Conservation (phyloP, 305 asterid genomes). For the Fraxinus angustifolia region DNA sequence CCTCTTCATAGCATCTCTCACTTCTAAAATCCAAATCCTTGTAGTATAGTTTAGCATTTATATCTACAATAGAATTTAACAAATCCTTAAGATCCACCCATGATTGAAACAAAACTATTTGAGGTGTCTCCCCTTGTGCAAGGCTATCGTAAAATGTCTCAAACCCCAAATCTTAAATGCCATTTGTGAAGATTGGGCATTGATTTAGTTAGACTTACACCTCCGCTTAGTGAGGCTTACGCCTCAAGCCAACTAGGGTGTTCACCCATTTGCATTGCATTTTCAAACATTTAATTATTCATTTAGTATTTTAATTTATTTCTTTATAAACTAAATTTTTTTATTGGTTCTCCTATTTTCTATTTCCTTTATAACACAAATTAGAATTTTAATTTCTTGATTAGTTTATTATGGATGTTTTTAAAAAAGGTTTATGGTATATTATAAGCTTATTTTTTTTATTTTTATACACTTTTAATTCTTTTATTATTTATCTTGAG, state of each 20-base stretch:
- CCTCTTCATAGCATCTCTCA: not conserved
- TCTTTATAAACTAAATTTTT: not conserved
- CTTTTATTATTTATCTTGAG: not conserved
- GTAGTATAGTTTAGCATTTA: not conserved
- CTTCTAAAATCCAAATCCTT: not conserved
- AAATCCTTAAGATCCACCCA: not conserved
- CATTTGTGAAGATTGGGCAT: not conserved
- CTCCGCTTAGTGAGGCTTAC: not conserved
- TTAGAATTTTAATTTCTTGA: not conserved
- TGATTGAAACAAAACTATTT: not conserved
- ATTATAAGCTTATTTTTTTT: not conserved
- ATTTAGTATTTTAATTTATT: no score
- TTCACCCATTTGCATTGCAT: not conserved
- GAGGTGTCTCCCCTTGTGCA: not conserved
- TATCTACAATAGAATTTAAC: not conserved
- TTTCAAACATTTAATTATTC: not conserved
- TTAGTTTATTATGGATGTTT: no score
- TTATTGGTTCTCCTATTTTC: not conserved
- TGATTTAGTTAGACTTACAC: not conserved
- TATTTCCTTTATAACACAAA: not conserved
- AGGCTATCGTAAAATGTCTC: not conserved
- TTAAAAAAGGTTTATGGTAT: not conserved
- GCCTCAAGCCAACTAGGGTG: not conserved
- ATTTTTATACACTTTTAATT: no score
- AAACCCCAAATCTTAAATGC: not conserved